Evolutionary conservation across 257 asterid species (phyloP).

Genomic region (Lithospermum erythrorhizon): DNA sequence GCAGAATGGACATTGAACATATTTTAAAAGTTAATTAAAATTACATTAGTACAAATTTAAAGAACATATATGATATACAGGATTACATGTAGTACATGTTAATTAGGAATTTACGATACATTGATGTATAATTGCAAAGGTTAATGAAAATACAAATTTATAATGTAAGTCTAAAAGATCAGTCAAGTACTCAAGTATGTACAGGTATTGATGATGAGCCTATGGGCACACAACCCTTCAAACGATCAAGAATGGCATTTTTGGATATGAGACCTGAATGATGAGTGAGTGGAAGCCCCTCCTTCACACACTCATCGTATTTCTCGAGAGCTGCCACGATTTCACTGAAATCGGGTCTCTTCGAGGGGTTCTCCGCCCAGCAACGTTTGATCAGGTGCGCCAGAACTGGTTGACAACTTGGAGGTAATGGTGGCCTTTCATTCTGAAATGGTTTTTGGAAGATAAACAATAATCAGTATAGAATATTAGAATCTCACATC

Average conservation of each 20-base stretch:
- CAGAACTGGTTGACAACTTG: constrained; percentile 77
- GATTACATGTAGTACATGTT: background rate
- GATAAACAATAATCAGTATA: background rate
- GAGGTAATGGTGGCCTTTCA: constrained; percentile 84
- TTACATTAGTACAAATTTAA: background rate
- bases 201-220: constrained; percentile 56
- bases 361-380: constrained; percentile 74
- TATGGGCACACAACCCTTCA: constrained; percentile 63
- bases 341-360: constrained; percentile 71
- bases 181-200: constrained; percentile 64
- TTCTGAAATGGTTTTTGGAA: constrained; percentile 31
- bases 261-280: constrained; percentile 46
- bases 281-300: constrained; percentile 66
- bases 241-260: constrained; percentile 55
- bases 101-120: background rate
- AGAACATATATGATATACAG: background rate
- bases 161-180: background rate
- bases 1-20: no score
- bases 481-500: background rate
- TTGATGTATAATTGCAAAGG: background rate
- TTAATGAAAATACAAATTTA: background rate
- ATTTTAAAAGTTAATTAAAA: no score
- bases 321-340: constrained; percentile 63
- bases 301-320: constrained; percentile 71
- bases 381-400: constrained; percentile 86